Conservation (phyloP, 129 eudicot species). For the Pulicaria dysenterica region DNA sequence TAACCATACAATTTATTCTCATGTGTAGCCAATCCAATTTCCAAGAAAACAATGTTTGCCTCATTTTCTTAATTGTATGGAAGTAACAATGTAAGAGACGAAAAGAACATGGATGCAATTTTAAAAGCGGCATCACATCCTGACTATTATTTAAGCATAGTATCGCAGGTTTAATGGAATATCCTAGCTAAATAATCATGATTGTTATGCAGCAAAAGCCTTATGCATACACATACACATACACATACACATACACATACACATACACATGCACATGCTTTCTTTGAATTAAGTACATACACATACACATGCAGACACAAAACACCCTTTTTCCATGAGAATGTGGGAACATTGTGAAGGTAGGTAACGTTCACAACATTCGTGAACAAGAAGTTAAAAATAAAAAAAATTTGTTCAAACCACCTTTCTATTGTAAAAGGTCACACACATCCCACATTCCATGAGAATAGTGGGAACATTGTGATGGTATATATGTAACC, state of each 20-base stretch:
- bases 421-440: not conserved
- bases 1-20: not conserved
- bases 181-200: conserved; percentile 21
- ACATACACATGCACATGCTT: too few relatives aligned
- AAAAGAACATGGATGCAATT: conserved; percentile 6
- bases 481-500: too few relatives aligned
- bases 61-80: not conserved
- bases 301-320: not conserved
- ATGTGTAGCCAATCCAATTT: conserved; percentile 7
- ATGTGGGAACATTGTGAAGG: too few relatives aligned
- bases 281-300: too few relatives aligned
- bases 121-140: not conserved
- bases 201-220: conserved; percentile 19
- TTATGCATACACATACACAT: too few relatives aligned
- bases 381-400: too few relatives aligned
- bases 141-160: conserved; percentile 1
- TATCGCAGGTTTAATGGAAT: not conserved
- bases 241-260: too few relatives aligned
- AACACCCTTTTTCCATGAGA: too few relatives aligned
- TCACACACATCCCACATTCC: not conserved
- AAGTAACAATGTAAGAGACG: not conserved
- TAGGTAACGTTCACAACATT: too few relatives aligned
- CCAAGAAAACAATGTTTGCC: not conserved
- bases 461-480: too few relatives aligned
- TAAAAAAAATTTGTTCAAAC: too few relatives aligned